Base-by-base conservation (phyloP, 805 yeast genomes). In the Komagataella pseudopastoris region DNA sequence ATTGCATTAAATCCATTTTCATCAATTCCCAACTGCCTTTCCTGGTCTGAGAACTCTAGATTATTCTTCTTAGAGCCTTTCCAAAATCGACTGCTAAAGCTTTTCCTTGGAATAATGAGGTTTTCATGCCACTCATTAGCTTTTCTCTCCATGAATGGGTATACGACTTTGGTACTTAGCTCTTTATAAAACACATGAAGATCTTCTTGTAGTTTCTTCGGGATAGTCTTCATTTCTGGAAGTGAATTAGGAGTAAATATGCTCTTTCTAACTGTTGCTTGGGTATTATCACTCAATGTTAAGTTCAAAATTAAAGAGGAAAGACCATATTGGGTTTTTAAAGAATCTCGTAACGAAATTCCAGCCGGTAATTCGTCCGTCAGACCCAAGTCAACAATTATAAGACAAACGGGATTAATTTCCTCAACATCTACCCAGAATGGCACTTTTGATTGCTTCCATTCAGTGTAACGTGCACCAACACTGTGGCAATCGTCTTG, bases 61-160 rank as follows among this genome's bases (percentile, higher is more conserved):
- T 14, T 45, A 16, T 18, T 39, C 52, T 45, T 22, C 52, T 50
- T 49, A 53, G 53, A 14, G 48, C 53, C 47, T 52, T 56, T 77
- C 66, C 83, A 87, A 56, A 83, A 76, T 53, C 90, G 68, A 16
- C 88, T 85, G 0, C 95, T 77, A 18, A 87, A 67, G 23, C 95
- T 86, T 56, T 81, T 81, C 54, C 90, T 75, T 4, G 95, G 90
- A 45, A 80, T 77, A 12, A 88, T 77, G 4, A 85, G 74, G 59
- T 81, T 86, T 58, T 89, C 96, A 54, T 83, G 90, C 97, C 97
- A 90, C 12, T 76, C 63, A 39, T 83, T 71, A n/a, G 88, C 77
- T 59, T 87, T 84, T 52, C 77, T 68, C 60, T 88, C 89, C 96
- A 93, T 88, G 63, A 81, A 90, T 0, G 97, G 96, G 1, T 88